Evolutionary conservation across 78 protist species (phyloP).

Genomic region (Corallochytrium limacisporum): DNA sequence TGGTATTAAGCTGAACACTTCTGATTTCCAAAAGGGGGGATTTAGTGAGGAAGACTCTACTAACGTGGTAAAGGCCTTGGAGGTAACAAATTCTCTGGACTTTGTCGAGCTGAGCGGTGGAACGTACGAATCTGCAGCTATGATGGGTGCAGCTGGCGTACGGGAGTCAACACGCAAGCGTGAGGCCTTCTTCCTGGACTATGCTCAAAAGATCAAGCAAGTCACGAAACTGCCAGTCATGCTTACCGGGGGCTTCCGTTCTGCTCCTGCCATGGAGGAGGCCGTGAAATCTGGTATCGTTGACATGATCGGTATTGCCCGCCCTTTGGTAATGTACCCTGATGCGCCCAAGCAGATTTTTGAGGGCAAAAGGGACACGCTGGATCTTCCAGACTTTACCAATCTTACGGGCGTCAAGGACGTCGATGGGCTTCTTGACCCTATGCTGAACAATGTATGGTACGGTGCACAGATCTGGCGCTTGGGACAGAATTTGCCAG

Average conservation of each 20-base stretch:
- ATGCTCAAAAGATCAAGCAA: neutral
- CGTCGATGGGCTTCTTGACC: too few relatives aligned
- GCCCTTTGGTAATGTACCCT: neutral
- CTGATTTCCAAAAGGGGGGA: slow-evolving; percentile 18
- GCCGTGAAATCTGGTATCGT: neutral
- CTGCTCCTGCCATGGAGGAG: neutral
- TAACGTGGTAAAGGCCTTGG: neutral
- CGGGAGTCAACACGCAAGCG: neutral
- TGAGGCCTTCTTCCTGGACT: neutral
- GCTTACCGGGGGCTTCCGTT: slow-evolving; percentile 3
- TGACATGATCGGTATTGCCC: neutral
- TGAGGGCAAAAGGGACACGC: neutral
- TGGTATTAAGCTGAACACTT: slow-evolving; percentile 17
- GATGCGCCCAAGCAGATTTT: neutral
- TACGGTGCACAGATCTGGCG: too few relatives aligned
- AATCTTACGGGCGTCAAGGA: too few relatives aligned
- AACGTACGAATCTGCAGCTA: slow-evolving; percentile 10
- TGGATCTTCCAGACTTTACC: too few relatives aligned
- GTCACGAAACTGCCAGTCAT: neutral
- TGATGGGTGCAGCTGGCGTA: neutral
- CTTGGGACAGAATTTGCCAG: too few relatives aligned
- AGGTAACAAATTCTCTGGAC: neutral
- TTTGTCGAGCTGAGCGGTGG: slow-evolving; percentile 19
- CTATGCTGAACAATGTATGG: too few relatives aligned
- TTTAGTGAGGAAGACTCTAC: neutral